phyloP scores from a whole-genome alignment of 177 flowering plant species.

The Vitis hybrid region DNA sequence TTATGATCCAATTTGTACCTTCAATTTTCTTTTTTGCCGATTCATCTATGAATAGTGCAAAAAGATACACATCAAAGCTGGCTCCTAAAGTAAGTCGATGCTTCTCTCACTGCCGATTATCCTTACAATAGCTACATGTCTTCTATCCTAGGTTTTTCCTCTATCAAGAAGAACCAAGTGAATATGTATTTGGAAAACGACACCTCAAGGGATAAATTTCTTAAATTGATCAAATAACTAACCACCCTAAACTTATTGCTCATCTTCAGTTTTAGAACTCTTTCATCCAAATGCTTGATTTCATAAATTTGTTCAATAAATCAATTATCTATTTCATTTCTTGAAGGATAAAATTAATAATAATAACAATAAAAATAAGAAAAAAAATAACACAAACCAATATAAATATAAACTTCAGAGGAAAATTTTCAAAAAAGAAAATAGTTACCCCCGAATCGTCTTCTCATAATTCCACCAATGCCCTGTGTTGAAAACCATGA shows the following conservation, averaged over 20 bases:
- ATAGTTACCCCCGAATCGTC: conserved; percentile 41
- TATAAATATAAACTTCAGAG: not conserved
- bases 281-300: not conserved
- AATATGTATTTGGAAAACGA: not conserved
- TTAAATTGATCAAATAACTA: not conserved
- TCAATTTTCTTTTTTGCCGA: not conserved
- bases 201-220: not conserved
- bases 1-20: not conserved
- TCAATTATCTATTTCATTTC: not conserved
- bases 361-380: not conserved
- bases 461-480: conserved; percentile 72
- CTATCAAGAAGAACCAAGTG: not conserved
- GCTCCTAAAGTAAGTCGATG: too few species aligned
- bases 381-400: not conserved
- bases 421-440: not conserved
- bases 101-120: too few species aligned
- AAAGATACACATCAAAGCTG: too few species aligned
- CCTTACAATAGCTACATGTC: too few species aligned
- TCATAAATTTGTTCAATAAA: not conserved
- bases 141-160: not conserved
- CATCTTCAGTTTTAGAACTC: not conserved
- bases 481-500: conserved; percentile 54
- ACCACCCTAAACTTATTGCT: not conserved
- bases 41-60: too few species aligned
- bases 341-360: not conserved